Evolutionary conservation across 345 rosid species (phyloP).

Genomic region (Gossypium anomalum): DNA sequence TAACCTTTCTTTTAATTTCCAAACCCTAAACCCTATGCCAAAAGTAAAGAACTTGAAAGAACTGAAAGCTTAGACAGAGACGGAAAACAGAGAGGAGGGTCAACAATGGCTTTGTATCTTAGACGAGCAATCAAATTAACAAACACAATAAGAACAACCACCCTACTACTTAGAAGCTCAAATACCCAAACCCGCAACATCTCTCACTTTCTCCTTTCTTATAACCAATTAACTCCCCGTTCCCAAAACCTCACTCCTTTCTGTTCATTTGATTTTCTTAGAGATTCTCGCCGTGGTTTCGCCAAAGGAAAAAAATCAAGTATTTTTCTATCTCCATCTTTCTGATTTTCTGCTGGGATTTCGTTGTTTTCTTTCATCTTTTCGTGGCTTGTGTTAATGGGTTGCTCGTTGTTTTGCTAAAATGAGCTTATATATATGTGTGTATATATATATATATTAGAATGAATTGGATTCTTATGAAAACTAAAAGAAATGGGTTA

Average conservation of each 20-base stretch:
- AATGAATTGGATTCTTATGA: neutral
- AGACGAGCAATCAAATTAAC: conserved; percentile 44
- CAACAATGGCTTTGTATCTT: conserved; percentile 50
- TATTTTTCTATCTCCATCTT: conserved; percentile 18
- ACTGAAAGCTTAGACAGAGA: neutral
- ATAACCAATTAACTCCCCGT: conserved; percentile 7
- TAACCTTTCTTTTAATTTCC: neutral
- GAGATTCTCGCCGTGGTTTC: conserved; percentile 53
- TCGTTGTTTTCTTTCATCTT: conserved; percentile 2
- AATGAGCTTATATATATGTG: neutral
- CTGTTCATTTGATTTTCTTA: conserved; percentile 28
- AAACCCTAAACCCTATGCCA: neutral
- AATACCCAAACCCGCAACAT: conserved; percentile 14
- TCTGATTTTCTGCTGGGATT: neutral
- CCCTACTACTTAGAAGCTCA: conserved; percentile 31
- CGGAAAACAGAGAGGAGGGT: neutral
- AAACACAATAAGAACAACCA: conserved; percentile 18
- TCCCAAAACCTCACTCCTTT: conserved; percentile 7
- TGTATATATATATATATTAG: neutral
- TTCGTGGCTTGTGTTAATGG: neutral
- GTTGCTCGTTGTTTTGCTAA: neutral
- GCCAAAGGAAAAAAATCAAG: conserved; percentile 80
- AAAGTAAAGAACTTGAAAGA: neutral
- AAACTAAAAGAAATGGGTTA: neutral
- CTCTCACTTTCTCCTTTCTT: conserved; percentile 19